Conservation (phyloP, 1,284 basidiomycete genomes). For the Sanghuangporus weigelae region DNA sequence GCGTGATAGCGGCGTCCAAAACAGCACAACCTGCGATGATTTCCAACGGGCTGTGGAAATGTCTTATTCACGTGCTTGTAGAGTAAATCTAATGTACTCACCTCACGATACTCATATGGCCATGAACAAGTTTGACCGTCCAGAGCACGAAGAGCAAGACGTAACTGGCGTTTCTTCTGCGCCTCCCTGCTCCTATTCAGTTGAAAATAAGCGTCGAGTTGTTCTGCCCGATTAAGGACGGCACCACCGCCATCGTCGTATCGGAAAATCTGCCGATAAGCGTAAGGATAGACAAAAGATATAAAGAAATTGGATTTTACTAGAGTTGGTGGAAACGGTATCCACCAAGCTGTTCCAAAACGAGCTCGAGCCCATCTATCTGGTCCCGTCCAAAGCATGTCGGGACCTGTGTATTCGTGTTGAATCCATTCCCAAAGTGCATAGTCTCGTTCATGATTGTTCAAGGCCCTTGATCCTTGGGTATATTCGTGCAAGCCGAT, state of each 20-base stretch:
- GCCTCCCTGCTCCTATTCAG: conserved; percentile 60
- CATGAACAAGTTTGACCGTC: conserved; percentile 62
- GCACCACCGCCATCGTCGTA: conserved; percentile 61
- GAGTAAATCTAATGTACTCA: conserved; percentile 28
- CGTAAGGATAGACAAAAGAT: neutral
- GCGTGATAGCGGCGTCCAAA: conserved; percentile 43
- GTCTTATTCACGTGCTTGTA: conserved; percentile 14
- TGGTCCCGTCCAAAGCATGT: conserved; percentile 58
- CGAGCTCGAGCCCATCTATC: conserved; percentile 29
- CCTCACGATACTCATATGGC: conserved; percentile 59
- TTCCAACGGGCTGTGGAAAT: conserved; percentile 40
- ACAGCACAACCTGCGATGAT: conserved; percentile 37
- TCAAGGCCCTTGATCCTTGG: conserved; percentile 44
- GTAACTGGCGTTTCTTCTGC: conserved; percentile 50
- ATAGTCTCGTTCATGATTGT: conserved; percentile 40
- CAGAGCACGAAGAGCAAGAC: conserved; percentile 62
- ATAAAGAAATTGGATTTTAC: conserved; percentile 31
- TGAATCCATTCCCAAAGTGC: conserved; percentile 49
- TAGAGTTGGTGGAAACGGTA: conserved; percentile 72
- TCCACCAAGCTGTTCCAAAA: conserved; percentile 76
- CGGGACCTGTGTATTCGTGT: conserved; percentile 55
- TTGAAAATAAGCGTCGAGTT: conserved; percentile 56
- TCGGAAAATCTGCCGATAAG: conserved; percentile 49
- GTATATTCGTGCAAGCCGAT: conserved; percentile 50
- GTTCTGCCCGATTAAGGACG: conserved; percentile 42